Evolutionary conservation across 352 stramenopile species (phyloP), one percentile per base, ranked within the genome.

Genomic region (Pythium oligandrum): DNA sequence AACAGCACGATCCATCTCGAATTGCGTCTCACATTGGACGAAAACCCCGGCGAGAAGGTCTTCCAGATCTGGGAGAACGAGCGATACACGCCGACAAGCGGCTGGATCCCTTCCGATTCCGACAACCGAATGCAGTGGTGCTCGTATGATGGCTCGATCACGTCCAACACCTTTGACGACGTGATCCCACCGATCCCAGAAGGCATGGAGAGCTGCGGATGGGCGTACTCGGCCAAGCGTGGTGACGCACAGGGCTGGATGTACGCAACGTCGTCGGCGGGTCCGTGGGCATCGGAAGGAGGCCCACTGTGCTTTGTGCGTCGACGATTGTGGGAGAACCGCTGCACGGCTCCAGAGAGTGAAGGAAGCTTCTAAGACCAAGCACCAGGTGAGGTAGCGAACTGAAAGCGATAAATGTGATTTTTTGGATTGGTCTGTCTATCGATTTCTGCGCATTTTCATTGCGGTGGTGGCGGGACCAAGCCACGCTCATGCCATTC

Each of bases 11-110:
- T 79, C 9, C 61, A 62, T 30, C 36, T 79, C 3, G 48, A 34
- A 4, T 52, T 79, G 35, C 26, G 46, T 10, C 43, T 70, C n/a
- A 44, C 57, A 4, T 57, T 61, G 1, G 31, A 66, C 30, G 58
- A 58, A n/a, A 9, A 63, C 11, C 17, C 17, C 17, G 48, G 54
- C 1, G 62, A 73, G 4, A 36, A 64, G 4, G 43, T 51, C 0
- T 53, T 71, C 11, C 58, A 72, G 55, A 36, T 75, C 31, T 79
- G 62, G 61, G 70, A 79, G 51, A 79, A 79, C 57, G 64, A 77
- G 51, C 49, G 44, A 7, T 73, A 58, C 48, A 49, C 44, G n/a
- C 42, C 65, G 26, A 44, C 44, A 10, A 53, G 59, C 7, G 61
- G 64, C 11, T 79, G 67, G 67, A 55, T 36, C 53, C 57, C 61